Conservation (phyloP, 78 protist species). For the Paulinella micropora region DNA sequence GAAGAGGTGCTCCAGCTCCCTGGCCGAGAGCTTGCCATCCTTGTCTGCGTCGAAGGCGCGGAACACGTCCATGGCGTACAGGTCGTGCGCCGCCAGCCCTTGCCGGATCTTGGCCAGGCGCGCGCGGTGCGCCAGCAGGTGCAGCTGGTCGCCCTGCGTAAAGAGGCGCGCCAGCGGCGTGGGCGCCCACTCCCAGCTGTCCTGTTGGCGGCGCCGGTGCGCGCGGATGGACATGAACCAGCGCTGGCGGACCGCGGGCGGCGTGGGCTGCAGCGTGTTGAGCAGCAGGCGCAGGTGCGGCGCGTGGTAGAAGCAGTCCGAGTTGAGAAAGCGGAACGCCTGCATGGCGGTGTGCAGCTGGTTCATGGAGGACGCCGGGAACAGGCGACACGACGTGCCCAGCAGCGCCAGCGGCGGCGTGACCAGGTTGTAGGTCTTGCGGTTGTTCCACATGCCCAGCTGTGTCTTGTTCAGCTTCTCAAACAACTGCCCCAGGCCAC, state of each 20-base stretch:
- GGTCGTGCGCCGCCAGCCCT: no score
- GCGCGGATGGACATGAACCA: not conserved
- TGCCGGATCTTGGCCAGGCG: no score
- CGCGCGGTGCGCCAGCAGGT: no score
- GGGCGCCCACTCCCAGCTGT: conserved; percentile 14
- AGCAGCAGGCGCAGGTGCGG: not conserved
- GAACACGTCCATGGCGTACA: no score
- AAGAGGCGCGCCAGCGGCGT: conserved; percentile 13
- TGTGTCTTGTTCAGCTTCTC: no score
- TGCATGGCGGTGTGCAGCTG: not conserved
- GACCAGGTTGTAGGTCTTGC: no score
- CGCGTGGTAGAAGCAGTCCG: conserved; percentile 8
- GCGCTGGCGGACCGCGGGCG: not conserved
- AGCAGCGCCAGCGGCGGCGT: no score
- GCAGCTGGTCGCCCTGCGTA: conserved; percentile 5
- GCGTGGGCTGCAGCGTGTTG: not conserved
- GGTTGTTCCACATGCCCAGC: no score
- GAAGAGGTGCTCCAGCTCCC: no score
- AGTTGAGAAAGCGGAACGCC: conserved; percentile 10
- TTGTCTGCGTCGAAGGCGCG: no score
- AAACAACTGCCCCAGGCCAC: no score
- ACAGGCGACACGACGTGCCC: not conserved
- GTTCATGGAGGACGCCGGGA: not conserved
- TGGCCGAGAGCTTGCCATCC: no score
- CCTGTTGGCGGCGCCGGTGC: conserved; percentile 14